These are phyloP conservation scores for Calonectria honghensis DNA, from an alignment of 2,329 filamentous ascomycete genomes.

Conservation along the genomic window DNA sequence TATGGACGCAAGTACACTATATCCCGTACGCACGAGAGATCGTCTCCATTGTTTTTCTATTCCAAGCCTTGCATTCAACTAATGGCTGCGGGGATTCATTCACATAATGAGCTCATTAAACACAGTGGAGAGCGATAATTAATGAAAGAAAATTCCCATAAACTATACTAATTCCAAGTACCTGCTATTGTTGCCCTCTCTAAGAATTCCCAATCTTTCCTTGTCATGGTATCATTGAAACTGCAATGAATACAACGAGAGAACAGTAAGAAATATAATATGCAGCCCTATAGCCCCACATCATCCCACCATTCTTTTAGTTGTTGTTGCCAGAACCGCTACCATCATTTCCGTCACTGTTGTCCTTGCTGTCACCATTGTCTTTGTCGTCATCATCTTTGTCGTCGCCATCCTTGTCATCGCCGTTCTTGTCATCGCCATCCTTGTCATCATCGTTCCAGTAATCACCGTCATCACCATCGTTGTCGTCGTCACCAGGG, in stretches of 20 bases:
- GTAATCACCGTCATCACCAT: neutral
- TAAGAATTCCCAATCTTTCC: neutral
- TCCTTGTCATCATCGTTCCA: neutral
- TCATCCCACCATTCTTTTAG: neutral
- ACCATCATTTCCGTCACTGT: neutral
- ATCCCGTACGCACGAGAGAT: neutral
- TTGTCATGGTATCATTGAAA: neutral
- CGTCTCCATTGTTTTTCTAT: neutral
- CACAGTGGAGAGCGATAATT: neutral
- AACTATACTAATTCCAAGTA: neutral
- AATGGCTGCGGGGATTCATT: neutral
- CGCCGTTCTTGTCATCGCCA: neutral
- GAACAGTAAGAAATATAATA: neutral
- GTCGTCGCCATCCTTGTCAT: neutral
- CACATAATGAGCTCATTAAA: neutral
- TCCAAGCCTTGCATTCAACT: neutral
- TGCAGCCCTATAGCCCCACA: neutral
- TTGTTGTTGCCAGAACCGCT: neutral
- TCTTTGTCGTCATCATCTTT: neutral
- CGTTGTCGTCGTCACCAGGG: neutral
- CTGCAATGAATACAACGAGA: neutral
- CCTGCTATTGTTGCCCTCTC: neutral
- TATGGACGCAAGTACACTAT: neutral
- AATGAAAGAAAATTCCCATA: neutral
- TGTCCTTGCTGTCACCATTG: neutral